Conservation (phyloP, 306 rosid genomes). For the Carpinus viminea region DNA sequence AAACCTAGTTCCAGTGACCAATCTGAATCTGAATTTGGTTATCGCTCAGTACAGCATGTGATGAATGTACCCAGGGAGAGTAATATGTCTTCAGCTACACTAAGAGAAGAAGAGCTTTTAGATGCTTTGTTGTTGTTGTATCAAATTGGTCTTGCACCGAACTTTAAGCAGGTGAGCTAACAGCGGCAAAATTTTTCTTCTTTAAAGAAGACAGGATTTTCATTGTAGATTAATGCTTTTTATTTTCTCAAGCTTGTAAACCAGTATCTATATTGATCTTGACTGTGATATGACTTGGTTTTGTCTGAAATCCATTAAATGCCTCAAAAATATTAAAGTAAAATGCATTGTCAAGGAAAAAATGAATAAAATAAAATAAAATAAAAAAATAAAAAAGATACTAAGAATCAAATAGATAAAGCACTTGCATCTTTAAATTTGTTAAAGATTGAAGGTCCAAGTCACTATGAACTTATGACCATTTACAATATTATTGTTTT, state of each 20-base stretch:
- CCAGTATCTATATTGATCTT: neutral
- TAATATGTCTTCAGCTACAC: constrained; percentile 60
- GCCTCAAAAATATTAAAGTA: constrained; percentile 16
- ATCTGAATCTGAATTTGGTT: constrained; percentile 76
- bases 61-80: constrained; percentile 67
- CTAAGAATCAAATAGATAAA: neutral
- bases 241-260: neutral
- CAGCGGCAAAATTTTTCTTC: constrained; percentile 1
- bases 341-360: constrained; percentile 18
- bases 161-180: constrained; percentile 83
- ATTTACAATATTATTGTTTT: neutral
- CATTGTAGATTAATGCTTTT: neutral
- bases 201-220: constrained; percentile 7
- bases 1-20: constrained; percentile 91
- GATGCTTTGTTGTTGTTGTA: constrained; percentile 81
- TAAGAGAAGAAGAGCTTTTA: constrained; percentile 87
- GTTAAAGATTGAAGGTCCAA: neutral
- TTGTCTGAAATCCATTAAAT: constrained; percentile 13
- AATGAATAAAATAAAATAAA: too few species aligned
- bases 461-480: neutral
- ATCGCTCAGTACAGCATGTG: constrained; percentile 50
- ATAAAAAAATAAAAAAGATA: neutral
- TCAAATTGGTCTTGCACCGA: constrained; percentile 86
- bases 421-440: neutral
- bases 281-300: constrained; percentile 1